Evolutionary conservation across 129 eudicot genomes (phyloP).

Genomic region (Calendula officinalis): DNA sequence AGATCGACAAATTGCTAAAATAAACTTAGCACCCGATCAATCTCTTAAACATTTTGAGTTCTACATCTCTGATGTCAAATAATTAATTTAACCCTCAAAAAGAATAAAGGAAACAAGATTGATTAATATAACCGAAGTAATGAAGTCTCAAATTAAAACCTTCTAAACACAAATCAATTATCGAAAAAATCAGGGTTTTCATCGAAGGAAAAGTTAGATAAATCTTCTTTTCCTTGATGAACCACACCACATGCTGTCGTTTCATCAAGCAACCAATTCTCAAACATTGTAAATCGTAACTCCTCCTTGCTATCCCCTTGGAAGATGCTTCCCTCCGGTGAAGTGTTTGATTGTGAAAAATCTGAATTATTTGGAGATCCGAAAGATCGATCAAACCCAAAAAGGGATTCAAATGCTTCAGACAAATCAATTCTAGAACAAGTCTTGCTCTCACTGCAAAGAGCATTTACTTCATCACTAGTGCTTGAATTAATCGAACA

Average conservation of each 20-base stretch:
- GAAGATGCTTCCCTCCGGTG: slow-evolving; percentile 44
- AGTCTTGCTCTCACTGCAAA: slow-evolving; percentile 43
- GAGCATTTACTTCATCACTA: slow-evolving; percentile 27
- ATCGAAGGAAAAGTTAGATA: slow-evolving; percentile 49
- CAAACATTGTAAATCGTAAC: slow-evolving; percentile 52
- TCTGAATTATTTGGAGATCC: slow-evolving; percentile 58
- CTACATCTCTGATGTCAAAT: slow-evolving; percentile 33
- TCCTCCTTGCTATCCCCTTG: slow-evolving; percentile 53
- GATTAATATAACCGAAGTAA: slow-evolving; percentile 27
- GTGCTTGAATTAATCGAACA: slow-evolving; percentile 44
- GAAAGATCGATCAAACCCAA: slow-evolving; percentile 48
- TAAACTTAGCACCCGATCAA: not conserved
- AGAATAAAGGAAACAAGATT: slow-evolving; percentile 7
- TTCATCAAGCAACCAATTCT: slow-evolving; percentile 80
- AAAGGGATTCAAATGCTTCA: slow-evolving; percentile 51
- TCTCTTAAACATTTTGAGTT: slow-evolving; percentile 13
- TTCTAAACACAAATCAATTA: slow-evolving; percentile 19
- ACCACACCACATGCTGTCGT: slow-evolving; percentile 22
- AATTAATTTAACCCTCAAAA: slow-evolving; percentile 24
- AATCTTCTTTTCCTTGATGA: slow-evolving; percentile 45
- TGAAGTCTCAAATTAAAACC: slow-evolving; percentile 28
- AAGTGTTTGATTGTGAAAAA: slow-evolving; percentile 55
- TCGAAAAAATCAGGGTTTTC: slow-evolving; percentile 42
- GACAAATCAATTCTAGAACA: slow-evolving; percentile 42
- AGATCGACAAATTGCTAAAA: not conserved